Evolutionary conservation across 495 filamentous ascomycete species (phyloP).

Genomic region (Aspergillus cavernicola): DNA sequence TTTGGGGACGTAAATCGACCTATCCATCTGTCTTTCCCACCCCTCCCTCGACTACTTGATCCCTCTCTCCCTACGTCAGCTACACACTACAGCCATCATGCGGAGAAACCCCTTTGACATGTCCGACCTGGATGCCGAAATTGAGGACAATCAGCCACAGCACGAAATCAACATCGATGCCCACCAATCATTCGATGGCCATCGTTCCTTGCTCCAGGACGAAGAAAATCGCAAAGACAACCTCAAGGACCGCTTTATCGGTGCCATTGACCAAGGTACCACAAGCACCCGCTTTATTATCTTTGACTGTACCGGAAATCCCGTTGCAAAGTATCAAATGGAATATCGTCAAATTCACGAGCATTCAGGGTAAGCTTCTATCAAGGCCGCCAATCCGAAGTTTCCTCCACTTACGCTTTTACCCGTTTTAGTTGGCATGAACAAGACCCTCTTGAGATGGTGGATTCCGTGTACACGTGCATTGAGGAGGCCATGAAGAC

Average conservation of each 20-base stretch:
- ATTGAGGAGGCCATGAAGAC: constrained; percentile 75
- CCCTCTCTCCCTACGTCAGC: constrained; percentile 1
- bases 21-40: constrained; percentile 5
- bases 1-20: constrained; percentile 6
- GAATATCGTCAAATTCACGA: constrained; percentile 90
- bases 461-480: constrained; percentile 76
- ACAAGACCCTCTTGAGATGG: constrained; percentile 79
- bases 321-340: constrained; percentile 82
- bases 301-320: constrained; percentile 76
- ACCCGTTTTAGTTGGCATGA: constrained; percentile 75
- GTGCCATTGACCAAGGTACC: constrained; percentile 86
- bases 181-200: constrained; percentile 34
- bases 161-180: constrained; percentile 25
- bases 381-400: neutral
- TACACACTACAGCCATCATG: constrained; percentile 22
- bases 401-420: constrained; percentile 11
- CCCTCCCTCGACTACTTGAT: neutral
- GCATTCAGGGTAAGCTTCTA: constrained; percentile 74
- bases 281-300: constrained; percentile 92
- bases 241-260: constrained; percentile 53
- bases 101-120: constrained; percentile 40
- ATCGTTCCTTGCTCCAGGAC: constrained; percentile 42
- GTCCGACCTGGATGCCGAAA: constrained; percentile 29
- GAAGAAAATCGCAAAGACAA: constrained; percentile 31
- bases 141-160: constrained; percentile 25